Percentiles rank a stretch among this genome's conserved stretches.
These are phyloP conservation scores for Agarophyton chilense DNA, from an alignment of 23 red algal species.

Conservation along the genomic window DNA sequence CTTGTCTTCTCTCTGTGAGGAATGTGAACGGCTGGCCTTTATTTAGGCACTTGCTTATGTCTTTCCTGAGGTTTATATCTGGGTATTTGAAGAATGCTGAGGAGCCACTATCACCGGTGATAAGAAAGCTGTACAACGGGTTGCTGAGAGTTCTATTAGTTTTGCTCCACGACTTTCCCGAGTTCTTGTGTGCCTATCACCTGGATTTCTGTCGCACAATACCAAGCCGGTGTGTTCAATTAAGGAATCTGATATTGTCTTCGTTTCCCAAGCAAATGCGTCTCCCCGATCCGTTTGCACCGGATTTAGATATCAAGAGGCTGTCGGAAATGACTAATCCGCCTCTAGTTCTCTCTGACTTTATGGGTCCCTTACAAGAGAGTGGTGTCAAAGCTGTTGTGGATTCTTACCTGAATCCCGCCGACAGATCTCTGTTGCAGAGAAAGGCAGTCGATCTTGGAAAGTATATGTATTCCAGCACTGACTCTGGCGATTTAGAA, in stretches of 20 bases:
- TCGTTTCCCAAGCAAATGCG: slow-evolving; percentile 91
- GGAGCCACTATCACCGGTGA: slow-evolving; percentile 40
- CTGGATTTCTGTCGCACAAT: slow-evolving; percentile 81
- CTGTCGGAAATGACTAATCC: slow-evolving; percentile 76
- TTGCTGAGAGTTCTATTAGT: slow-evolving; percentile 83
- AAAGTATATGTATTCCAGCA: background rate
- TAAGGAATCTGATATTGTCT: slow-evolving; percentile 91
- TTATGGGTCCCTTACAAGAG: slow-evolving; percentile 34
- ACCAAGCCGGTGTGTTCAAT: slow-evolving; percentile 83
- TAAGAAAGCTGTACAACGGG: slow-evolving; percentile 87
- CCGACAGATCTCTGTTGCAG: background rate
- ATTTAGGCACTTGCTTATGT: slow-evolving; percentile 77
- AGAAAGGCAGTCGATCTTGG: slow-evolving; percentile 1
- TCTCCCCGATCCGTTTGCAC: slow-evolving; percentile 93
- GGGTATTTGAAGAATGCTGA: slow-evolving; percentile 52
- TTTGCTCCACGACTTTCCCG: slow-evolving; percentile 97
- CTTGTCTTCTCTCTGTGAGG: slow-evolving; percentile 64
- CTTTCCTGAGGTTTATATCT: slow-evolving; percentile 81
- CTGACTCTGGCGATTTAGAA: background rate
- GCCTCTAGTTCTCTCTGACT: slow-evolving; percentile 77
- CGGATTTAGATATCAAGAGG: slow-evolving; percentile 83
- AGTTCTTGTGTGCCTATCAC: slow-evolving; percentile 90
- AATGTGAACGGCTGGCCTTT: slow-evolving; percentile 68
- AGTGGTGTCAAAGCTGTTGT: slow-evolving; percentile 61
- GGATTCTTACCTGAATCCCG: slow-evolving; percentile 65